A percentile compares a stretch with the other conserved stretches of the same genome.
These are phyloP conservation scores for Suhomyces ambrosiae DNA, from an alignment of 1,139 yeast genomes.

Conservation along the genomic window DNA sequence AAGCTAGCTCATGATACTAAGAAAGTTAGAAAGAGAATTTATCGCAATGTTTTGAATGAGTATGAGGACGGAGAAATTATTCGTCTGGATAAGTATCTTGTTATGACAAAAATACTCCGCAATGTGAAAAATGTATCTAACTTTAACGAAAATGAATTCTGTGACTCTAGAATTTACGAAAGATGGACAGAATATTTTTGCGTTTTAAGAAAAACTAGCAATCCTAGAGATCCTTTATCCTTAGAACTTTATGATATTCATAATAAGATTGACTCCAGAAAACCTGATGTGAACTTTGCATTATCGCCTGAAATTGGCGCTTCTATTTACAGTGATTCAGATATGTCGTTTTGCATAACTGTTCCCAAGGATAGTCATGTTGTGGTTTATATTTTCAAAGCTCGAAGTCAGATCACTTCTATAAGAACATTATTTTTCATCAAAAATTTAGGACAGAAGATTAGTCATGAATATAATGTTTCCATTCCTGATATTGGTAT, in stretches of 20 bases:
- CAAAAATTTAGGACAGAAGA: conserved; percentile 37
- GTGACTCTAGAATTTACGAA: conserved; percentile 59
- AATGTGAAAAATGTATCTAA: conserved; percentile 14
- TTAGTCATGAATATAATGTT: conserved; percentile 33
- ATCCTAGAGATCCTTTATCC: conserved; percentile 48
- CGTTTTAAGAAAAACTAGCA: conserved; percentile 62
- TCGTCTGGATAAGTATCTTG: conserved; percentile 65
- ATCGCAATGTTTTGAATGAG: conserved; percentile 25
- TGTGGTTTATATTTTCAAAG: conserved; percentile 54
- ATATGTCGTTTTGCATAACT: conserved; percentile 63
- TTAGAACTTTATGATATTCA: conserved; percentile 60
- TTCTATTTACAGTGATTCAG: conserved; percentile 63
- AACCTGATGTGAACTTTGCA: conserved; percentile 28
- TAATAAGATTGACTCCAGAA: conserved; percentile 31
- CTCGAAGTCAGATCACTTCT: conserved; percentile 55
- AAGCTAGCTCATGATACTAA: conserved; percentile 24
- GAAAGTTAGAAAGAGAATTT: conserved; percentile 24
- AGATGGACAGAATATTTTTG: conserved; percentile 77
- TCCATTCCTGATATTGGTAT: conserved; percentile 55
- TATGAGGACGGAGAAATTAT: conserved; percentile 62
- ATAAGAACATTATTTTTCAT: conserved; percentile 66
- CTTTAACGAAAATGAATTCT: conserved; percentile 47
- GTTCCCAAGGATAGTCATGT: conserved; percentile 34
- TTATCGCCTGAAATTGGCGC: conserved; percentile 35
- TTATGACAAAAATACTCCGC: conserved; percentile 47